These are phyloP conservation scores for Yamadazyma oceani DNA, from an alignment of 1,139 yeast species.

Conservation along the genomic window DNA sequence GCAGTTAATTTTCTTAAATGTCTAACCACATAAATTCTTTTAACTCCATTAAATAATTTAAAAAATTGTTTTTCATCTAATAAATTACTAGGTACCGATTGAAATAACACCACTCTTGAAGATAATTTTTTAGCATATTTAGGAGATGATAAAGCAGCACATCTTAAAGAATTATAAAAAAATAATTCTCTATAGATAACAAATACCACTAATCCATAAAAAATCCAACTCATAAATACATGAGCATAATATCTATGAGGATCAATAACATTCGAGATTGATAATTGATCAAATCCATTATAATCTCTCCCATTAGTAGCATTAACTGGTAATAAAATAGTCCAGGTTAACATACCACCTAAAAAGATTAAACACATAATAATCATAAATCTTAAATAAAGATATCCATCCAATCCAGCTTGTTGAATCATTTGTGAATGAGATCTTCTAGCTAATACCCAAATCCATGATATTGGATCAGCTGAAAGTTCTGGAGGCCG, in stretches of 20 bases:
- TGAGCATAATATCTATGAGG: conserved; percentile 78
- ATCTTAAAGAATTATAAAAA: conserved; percentile 76
- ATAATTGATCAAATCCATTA: conserved; percentile 71
- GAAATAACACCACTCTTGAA: conserved; percentile 78
- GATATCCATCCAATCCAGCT: conserved; percentile 74
- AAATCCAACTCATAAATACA: conserved; percentile 76
- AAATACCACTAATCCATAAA: conserved; percentile 67
- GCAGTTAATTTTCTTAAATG: conserved; percentile 58
- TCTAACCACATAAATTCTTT: conserved; percentile 74
- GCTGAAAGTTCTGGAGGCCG: conserved; percentile 62
- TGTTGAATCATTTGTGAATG: conserved; percentile 67
- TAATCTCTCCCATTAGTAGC: conserved; percentile 56
- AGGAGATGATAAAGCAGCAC: conserved; percentile 80
- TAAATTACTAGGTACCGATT: conserved; percentile 71
- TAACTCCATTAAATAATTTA: conserved; percentile 66
- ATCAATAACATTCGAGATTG: conserved; percentile 68
- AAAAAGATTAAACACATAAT: conserved; percentile 46
- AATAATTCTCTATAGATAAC: conserved; percentile 79
- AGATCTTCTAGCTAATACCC: conserved; percentile 56
- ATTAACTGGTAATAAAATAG: conserved; percentile 63
- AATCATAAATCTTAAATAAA: conserved; percentile 58
- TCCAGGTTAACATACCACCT: conserved; percentile 45
- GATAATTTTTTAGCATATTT: conserved; percentile 70
- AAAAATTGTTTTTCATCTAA: conserved; percentile 62
- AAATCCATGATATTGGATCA: conserved; percentile 66